Percentiles rank a stretch among this genome's conserved stretches.
phyloP scores from a whole-genome alignment of 2,329 filamentous ascomycete species.

The Fusarium poae region DNA sequence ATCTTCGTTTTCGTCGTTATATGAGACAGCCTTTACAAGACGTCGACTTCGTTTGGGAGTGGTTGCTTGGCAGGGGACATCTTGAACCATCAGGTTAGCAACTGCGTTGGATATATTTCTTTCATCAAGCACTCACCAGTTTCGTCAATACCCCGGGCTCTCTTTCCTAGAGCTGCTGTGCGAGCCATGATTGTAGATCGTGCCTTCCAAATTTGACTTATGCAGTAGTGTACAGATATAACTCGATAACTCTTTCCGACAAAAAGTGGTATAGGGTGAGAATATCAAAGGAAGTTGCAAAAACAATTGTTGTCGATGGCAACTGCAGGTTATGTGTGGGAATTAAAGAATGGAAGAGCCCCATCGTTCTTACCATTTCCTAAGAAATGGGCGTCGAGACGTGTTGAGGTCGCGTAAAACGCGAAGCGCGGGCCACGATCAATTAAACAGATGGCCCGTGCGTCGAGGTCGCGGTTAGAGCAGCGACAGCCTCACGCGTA shows the following conservation, averaged over 20 bases:
- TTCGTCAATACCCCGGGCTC: constrained; percentile 50
- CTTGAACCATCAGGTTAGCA: constrained; percentile 42
- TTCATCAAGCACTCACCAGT: constrained; percentile 48
- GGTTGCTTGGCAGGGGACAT: constrained; percentile 42
- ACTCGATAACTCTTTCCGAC: constrained; percentile 42
- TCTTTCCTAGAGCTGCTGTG: constrained; percentile 53
- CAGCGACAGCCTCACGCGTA: constrained; percentile 32
- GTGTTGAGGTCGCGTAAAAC: constrained; percentile 51
- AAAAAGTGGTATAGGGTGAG: constrained; percentile 30
- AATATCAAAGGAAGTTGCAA: constrained; percentile 35
- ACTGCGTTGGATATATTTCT: constrained; percentile 12
- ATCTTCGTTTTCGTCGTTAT: constrained; percentile 78
- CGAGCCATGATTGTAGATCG: constrained; percentile 47
- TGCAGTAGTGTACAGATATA: constrained; percentile 26
- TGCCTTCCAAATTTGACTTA: constrained; percentile 35
- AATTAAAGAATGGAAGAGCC: constrained; percentile 39
- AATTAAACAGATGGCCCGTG: constrained; percentile 51
- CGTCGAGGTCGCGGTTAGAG: constrained; percentile 25
- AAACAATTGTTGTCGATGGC: constrained; percentile 26
- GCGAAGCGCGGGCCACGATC: constrained; percentile 49
- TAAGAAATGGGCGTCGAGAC: constrained; percentile 31
- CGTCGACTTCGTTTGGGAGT: constrained; percentile 63
- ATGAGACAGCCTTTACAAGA: constrained; percentile 56
- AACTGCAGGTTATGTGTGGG: constrained; percentile 36
- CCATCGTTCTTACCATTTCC: constrained; percentile 37